Base-by-base conservation (phyloP, 2,329 filamentous ascomycete genomes). In the Plectosphaerella cucumerina region DNA sequence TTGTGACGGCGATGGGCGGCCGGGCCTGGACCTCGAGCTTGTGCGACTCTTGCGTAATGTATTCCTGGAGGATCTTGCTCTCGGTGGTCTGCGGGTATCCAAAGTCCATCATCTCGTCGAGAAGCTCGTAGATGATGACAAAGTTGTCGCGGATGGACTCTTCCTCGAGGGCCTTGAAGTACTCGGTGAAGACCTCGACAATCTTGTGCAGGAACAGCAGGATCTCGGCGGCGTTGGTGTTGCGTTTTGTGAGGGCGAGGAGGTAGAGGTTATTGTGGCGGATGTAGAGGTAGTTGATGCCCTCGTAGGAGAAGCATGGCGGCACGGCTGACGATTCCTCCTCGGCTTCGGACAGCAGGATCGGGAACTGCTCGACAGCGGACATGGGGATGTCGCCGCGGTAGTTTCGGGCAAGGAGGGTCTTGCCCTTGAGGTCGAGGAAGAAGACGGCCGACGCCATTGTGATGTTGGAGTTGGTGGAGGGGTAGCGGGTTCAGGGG, bases 61-160 rank as follows among this genome's bases (percentile, higher is more conserved):
- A 96, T 76, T 99, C 94, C 71, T 99, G 94, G 54, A 99, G 76
- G 68, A 99, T 99, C 81, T 99, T 99, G 69, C 85, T 90, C 71
- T 99, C 94, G 59, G 94, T 99, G 10, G 94, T 99, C 71, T 99
- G 94, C 6, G 94, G 94, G 70, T 99, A 97, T 57, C 94, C 94
- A 77, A 99, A 99, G 73, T 99, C 94, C 94, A 99, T 99, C 94
- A 99, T 99, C 77, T 99, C 94, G 67, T 99, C 94, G 56, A 99
- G 82, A 55, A 99, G 75, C 73, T 99, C 94, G 78, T 99, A 99
- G 65, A 99, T 99, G 66, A 99, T 86, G 70, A 99, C 94, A 67
- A 99, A 99, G 76, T 99, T 99, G 77, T 99, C 94, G 62, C 94
- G 85, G 69, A 99, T 99, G 62, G 90, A 96, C 73, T 99, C 94